Evolutionary conservation across 2,329 filamentous ascomycete genomes (phyloP), one percentile per base, ranked within the genome.

Genomic region (Pseudophaeomoniella oleicola): DNA sequence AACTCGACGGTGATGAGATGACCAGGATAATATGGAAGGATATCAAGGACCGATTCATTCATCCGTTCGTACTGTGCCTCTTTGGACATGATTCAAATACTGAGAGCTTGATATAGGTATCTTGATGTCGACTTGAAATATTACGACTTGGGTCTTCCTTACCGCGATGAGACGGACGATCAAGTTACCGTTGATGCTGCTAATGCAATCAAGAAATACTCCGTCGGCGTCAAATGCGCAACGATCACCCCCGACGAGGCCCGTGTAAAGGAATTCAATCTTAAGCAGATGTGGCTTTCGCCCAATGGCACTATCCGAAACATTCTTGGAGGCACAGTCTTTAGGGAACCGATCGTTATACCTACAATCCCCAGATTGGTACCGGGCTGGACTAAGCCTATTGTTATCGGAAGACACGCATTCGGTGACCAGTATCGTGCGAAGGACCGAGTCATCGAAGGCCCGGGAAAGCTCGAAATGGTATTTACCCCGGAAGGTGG

Each of bases 231-330:
- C 68, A 98, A 98, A 73, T 98, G 90, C 63, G 90, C 90, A 47
- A 98, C 90, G 59, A 98, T 98, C 67, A 98, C 90, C 31, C 90
- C 90, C 29, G 90, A 98, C 59, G 90, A 98, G 74, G 81, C 77
- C 46, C 81, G 90, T 58, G 88, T 98, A 18, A 74, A 96, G 70
- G 90, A 96, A 66, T 98, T 96, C 65, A 87, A 94, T 59, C 75
- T 98, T 50, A 98, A 96, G 81, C 79, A 96, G 70, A 96, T 96
- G 90, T 98, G 90, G 90, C 73, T 96, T 40, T 94, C 85, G 39
- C 90, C 90, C 55, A 98, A 98, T 61, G 90, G 90, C 57, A 98
- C 75, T 43, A 78, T 79, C 56, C 63, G 74, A 53, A 79, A 79
- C 60, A 66, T 69, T 51, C 66, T 78, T 60, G 68, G 57, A 50